Percentiles rank a stretch among this genome's conserved stretches.
These are phyloP conservation scores for Dactylellina parvicollis DNA, from an alignment of 2,329 filamentous ascomycete species.

Conservation along the genomic window DNA sequence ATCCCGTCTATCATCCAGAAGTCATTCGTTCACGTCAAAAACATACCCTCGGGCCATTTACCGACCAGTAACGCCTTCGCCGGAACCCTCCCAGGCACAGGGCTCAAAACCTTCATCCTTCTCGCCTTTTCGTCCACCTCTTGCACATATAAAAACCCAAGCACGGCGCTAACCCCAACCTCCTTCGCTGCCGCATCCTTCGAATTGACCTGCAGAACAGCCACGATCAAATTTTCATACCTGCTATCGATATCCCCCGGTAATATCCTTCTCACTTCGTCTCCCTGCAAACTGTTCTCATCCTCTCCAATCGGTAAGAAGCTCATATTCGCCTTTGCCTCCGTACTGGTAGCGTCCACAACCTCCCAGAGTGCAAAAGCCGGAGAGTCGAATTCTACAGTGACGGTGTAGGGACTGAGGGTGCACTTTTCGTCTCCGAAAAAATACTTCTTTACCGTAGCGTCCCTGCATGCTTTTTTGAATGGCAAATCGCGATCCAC, in stretches of 20 bases:
- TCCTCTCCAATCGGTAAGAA: constrained; percentile 63
- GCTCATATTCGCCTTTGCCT: constrained; percentile 39
- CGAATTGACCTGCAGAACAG: constrained; percentile 79
- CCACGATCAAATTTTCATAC: constrained; percentile 83
- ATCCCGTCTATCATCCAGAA: not conserved
- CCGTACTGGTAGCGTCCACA: constrained; percentile 65
- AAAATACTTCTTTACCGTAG: constrained; percentile 89
- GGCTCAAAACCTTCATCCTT: constrained; percentile 82
- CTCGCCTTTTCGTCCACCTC: constrained; percentile 85
- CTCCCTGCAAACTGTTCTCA: constrained; percentile 61
- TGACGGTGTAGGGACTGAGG: constrained; percentile 86
- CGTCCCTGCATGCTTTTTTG: constrained; percentile 77
- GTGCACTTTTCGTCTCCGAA: constrained; percentile 82
- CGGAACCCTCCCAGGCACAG: constrained; percentile 82
- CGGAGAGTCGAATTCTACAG: constrained; percentile 76
- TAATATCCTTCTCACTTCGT: constrained; percentile 71
- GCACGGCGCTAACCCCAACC: constrained; percentile 81
- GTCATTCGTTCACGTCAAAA: constrained; percentile 19
- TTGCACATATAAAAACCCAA: constrained; percentile 88
- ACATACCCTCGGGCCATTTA: constrained; percentile 50
- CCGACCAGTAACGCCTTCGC: constrained; percentile 75
- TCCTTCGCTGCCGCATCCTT: constrained; percentile 73
- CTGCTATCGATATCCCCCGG: constrained; percentile 59
- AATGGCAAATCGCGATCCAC: constrained; percentile 78
- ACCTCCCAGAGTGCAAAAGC: constrained; percentile 73